Conservation (phyloP, 164 flowering plant species). For the Litsea cubeba region DNA sequence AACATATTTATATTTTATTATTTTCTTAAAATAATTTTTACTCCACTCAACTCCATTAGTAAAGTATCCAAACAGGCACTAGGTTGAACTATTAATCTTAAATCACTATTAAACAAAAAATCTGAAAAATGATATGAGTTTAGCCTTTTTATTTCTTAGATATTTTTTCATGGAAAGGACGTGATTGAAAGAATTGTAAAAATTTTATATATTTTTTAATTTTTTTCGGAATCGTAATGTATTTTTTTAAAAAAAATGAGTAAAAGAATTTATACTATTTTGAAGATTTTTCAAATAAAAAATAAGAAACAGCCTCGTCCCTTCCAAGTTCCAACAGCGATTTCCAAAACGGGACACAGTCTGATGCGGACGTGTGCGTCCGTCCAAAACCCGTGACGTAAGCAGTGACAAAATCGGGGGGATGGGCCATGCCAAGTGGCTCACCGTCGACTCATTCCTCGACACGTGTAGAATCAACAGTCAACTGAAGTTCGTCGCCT, state of each 20-base stretch:
- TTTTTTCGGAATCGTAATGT: too few species aligned
- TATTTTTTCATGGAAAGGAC: too few species aligned
- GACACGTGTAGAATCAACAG: not conserved
- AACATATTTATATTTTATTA: too few species aligned
- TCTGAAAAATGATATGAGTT: too few species aligned
- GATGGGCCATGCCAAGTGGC: not conserved
- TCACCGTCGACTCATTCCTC: not conserved
- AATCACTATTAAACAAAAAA: too few species aligned
- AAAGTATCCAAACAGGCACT: too few species aligned
- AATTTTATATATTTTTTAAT: too few species aligned
- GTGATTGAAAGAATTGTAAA: not conserved
- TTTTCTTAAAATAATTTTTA: too few species aligned
- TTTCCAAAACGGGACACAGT: not conserved
- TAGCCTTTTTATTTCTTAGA: not conserved
- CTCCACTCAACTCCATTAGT: too few species aligned
- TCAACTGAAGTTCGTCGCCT: not conserved
- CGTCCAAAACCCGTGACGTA: conserved; percentile 7
- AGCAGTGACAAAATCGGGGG: conserved; percentile 7
- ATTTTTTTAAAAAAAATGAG: too few species aligned
- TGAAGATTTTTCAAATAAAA: not conserved
- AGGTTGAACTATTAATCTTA: too few species aligned
- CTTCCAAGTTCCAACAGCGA: not conserved
- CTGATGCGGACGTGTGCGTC: not conserved
- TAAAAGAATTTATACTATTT: not conserved
- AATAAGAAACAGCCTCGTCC: too few species aligned